Evolutionary conservation across 2,329 filamentous ascomycete genomes (phyloP).

Genomic region (Colletotrichum kahawae): DNA sequence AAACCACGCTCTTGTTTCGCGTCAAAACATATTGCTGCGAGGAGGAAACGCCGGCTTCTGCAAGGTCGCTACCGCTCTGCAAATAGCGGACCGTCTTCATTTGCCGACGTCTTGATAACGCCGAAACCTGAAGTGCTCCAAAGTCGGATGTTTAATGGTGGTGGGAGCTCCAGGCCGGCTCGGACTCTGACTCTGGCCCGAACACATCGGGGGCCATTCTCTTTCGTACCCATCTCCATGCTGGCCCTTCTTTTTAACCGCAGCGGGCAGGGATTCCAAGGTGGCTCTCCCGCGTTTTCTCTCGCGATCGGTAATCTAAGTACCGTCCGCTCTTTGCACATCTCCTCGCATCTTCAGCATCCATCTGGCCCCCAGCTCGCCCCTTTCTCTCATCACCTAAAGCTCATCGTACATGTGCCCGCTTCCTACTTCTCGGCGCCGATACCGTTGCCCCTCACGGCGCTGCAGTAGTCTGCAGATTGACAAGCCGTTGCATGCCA

Average conservation of each 20-base stretch:
- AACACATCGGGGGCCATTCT: neutral
- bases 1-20: neutral
- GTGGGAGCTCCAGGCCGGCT: neutral
- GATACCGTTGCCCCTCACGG: neutral
- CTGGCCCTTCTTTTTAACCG: neutral
- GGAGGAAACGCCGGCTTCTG: neutral
- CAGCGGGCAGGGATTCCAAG: neutral
- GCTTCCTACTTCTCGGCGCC: neutral
- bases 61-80: neutral
- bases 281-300: neutral
- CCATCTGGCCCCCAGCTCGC: neutral
- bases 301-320: neutral
- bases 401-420: neutral
- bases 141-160: neutral
- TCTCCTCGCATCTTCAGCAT: neutral
- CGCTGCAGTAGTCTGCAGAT: neutral
- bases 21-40: neutral
- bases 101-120: neutral
- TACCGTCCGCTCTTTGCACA: neutral
- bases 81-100: neutral
- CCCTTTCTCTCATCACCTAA: neutral
- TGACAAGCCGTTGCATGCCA: neutral
- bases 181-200: neutral
- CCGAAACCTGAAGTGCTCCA: neutral
- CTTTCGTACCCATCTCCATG: neutral